Evolutionary conservation across 345 rosid genomes (phyloP), one percentile per base, ranked within the genome.

Genomic region (Gossypium australe): DNA sequence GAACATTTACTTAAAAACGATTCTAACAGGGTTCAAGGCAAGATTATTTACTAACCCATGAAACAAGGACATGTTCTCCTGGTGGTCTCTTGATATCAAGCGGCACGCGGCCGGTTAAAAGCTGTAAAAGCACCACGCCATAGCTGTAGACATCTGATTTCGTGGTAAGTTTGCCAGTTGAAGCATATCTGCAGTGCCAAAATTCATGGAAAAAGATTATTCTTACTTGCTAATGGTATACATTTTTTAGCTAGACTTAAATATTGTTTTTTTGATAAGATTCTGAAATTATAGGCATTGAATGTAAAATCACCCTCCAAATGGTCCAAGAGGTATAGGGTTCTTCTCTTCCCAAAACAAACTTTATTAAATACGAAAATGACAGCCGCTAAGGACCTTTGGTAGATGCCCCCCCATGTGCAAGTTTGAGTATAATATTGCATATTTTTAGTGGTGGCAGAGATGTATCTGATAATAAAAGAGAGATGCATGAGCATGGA

Each of bases 71-170:
- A 79, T 94, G 92, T 83, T 92, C 94, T 55, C 97, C 97, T 0
- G 85, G 76, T 9, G 97, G 90, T 67, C 94, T 85, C 57, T 70
- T 84, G 64, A 83, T 85, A 61, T 94, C 97, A 4, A 94, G 78
- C 0, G 97, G 98, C 61, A 61, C 84, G 2, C 97, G 90, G 47
- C 98, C 98, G 3, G 98, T 94, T 80, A 94, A 78, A 60, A 94
- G 90, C 83, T 94, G 90, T 64, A 94, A 70, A 8, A 94, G 89
- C 63, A 92, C 93, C 14, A 92, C 88, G 0, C 98, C 98, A 27
- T 87, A 94, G 79, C 94, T 92, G 79, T 92, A 94, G 10, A 92
- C 91, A 82, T 94, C 98, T 47, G 98, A 94, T 86, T 94, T 94
- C 45, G 93, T 90, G 4, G 97, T 92, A 52, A 92, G 94, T 81